Conservation (phyloP, 208 protist genomes). For the Entamoeba invadens region DNA sequence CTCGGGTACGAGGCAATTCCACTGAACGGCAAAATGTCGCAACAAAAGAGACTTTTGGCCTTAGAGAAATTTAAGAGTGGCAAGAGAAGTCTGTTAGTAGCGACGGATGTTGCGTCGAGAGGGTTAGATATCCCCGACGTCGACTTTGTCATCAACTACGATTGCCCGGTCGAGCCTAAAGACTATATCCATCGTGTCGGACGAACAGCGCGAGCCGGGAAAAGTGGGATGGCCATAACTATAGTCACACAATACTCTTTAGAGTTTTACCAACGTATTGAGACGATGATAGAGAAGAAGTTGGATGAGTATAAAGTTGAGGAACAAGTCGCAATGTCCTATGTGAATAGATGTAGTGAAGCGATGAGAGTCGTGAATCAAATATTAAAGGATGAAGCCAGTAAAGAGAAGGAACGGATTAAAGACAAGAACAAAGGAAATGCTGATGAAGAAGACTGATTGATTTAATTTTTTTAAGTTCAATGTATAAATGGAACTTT, state of each 20-base stretch:
- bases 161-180: conserved; percentile 29
- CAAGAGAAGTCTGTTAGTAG: conserved; percentile 17
- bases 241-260: neutral
- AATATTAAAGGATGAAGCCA: neutral
- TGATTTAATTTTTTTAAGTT: neutral
- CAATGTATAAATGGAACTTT: no score
- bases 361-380: neutral
- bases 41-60: neutral
- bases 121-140: conserved; percentile 26
- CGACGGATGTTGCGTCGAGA: conserved; percentile 25
- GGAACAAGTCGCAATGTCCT: neutral
- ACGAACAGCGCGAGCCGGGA: conserved; percentile 28
- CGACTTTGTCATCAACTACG: conserved; percentile 29
- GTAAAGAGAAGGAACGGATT: neutral
- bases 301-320: neutral
- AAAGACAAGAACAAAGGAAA: neutral
- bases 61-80: conserved; percentile 13
- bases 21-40: conserved; percentile 5
- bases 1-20: neutral
- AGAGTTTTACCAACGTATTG: neutral
- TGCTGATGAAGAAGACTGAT: neutral
- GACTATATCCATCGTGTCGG: conserved; percentile 33
- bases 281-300: neutral
- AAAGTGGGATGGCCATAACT: neutral
- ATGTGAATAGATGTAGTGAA: neutral